phyloP scores from a whole-genome alignment of 176 grass and related monocot genomes.

The Pontederia paniculata region DNA sequence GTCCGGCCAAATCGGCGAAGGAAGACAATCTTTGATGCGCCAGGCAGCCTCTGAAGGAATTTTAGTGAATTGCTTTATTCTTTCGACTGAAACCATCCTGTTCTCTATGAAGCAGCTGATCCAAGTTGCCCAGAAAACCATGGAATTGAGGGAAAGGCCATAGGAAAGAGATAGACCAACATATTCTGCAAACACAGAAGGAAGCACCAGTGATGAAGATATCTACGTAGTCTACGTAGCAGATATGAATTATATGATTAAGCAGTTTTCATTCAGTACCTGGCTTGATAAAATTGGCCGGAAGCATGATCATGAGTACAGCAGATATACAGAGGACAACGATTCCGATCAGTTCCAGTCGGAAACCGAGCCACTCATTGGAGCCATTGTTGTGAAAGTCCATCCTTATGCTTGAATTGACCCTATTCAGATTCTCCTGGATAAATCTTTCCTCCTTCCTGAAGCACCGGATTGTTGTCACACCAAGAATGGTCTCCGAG shows the following conservation, averaged over 20 bases:
- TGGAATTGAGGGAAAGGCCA: conserved; percentile 75
- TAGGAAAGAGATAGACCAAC: conserved; percentile 94
- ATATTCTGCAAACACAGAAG: conserved; percentile 47
- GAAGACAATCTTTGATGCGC: conserved; percentile 62
- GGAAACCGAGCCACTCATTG: conserved; percentile 90
- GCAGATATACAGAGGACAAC: conserved; percentile 75
- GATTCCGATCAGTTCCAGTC: conserved; percentile 70
- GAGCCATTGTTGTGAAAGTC: conserved; percentile 98
- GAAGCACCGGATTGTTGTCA: conserved; percentile 89
- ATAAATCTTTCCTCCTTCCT: conserved; percentile 53
- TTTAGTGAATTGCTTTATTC: conserved; percentile 89
- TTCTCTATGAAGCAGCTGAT: conserved; percentile 93
- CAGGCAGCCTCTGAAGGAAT: conserved; percentile 74
- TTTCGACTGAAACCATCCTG: conserved; percentile 87
- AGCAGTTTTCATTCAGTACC: conserved; percentile 40
- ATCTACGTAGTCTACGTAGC: no score
- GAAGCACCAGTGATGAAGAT: background rate
- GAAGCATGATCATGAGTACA: conserved; percentile 88
- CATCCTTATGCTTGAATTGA: conserved; percentile 91
- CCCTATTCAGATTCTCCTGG: conserved; percentile 62
- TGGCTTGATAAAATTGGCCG: conserved; percentile 53
- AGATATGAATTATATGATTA: no score
- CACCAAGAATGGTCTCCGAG: conserved; percentile 90
- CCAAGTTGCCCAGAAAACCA: conserved; percentile 70
- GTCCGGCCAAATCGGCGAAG: conserved; percentile 57